Percentiles rank a stretch among this genome's conserved stretches.
Evolutionary conservation across 164 flowering plant species (phyloP).

Genomic region (Santalum album): DNA sequence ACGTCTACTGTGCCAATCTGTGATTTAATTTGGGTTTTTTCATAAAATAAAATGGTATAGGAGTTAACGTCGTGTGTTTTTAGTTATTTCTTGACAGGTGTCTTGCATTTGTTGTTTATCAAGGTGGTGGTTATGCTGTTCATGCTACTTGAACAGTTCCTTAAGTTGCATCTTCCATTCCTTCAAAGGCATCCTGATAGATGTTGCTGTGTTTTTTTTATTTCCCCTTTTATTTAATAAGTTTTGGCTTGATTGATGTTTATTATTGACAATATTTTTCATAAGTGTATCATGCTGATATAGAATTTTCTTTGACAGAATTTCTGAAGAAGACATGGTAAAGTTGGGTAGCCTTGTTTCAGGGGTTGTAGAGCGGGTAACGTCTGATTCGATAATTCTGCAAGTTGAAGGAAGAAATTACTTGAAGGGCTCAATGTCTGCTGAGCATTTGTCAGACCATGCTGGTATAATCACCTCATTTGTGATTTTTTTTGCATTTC

Average conservation of each 20-base stretch:
- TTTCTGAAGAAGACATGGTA: constrained; percentile 36
- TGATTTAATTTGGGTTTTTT: too few species aligned
- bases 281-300: not conserved
- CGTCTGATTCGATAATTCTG: constrained; percentile 44
- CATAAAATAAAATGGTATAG: too few species aligned
- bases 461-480: constrained; percentile 41
- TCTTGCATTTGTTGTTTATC: too few species aligned
- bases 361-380: constrained; percentile 64
- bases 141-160: too few species aligned
- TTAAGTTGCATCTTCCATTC: too few species aligned
- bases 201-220: not conserved
- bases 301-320: constrained; percentile 24
- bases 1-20: too few species aligned
- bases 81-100: too few species aligned
- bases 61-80: too few species aligned
- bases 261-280: not conserved
- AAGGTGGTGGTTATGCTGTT: too few species aligned
- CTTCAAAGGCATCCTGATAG: too few species aligned
- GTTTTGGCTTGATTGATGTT: not conserved
- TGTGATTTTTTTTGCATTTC: not conserved
- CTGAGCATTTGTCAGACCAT: constrained; percentile 85
- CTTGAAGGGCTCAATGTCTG: constrained; percentile 58
- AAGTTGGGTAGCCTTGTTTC: constrained; percentile 70
- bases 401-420: constrained; percentile 31
- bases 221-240: not conserved